Evolutionary conservation across 2,329 filamentous ascomycete genomes (phyloP).

Genomic region (Verticillium longisporum): DNA sequence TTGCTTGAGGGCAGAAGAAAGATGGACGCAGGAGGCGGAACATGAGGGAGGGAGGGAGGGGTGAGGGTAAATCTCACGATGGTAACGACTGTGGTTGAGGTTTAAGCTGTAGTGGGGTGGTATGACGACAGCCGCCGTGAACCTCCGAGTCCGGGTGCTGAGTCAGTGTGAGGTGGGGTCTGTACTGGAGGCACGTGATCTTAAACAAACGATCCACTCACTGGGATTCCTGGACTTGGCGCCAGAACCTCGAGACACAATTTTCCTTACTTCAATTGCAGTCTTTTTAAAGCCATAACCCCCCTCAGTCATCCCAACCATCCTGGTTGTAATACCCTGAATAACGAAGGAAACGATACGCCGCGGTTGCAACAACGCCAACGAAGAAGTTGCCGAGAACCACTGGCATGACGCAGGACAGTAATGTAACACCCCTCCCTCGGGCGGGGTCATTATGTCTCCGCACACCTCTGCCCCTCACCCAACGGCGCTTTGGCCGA

Average conservation of each 20-base stretch:
- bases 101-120: not conserved
- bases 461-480: not conserved
- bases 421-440: not conserved
- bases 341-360: too few species aligned
- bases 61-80: not conserved
- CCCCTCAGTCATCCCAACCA: too few species aligned
- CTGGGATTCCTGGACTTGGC: too few species aligned
- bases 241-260: too few species aligned
- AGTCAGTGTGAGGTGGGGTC: not conserved
- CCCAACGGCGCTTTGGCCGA: not conserved
- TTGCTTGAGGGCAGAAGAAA: not conserved
- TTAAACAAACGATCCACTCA: too few species aligned
- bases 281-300: too few species aligned
- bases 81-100: not conserved
- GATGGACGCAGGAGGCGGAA: not conserved
- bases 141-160: not conserved
- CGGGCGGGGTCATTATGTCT: not conserved
- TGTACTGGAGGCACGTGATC: not conserved
- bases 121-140: not conserved
- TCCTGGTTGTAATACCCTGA: too few species aligned
- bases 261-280: too few species aligned
- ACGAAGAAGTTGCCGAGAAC: too few species aligned
- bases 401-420: too few species aligned
- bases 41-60: not conserved
- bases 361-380: too few species aligned